Conservation (phyloP, 352 stramenopile species). For the Phytophthora idaei region DNA sequence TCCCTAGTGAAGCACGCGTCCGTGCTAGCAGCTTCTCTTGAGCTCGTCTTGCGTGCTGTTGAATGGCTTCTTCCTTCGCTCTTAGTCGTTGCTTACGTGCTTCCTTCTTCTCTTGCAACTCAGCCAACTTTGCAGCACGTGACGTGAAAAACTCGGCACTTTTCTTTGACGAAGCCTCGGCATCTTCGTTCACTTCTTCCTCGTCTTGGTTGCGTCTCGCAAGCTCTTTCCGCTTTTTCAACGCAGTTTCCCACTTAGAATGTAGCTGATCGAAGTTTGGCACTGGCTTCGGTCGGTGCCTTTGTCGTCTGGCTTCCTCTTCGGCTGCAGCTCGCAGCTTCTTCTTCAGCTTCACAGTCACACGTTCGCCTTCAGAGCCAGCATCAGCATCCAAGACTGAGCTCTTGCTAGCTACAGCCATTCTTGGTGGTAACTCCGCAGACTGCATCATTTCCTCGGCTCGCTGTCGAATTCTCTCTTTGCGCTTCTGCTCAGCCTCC, state of each 20-base stretch:
- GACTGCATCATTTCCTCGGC: conserved; percentile 50
- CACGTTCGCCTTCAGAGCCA: conserved; percentile 5
- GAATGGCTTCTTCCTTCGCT: conserved; percentile 45
- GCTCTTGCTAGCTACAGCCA: conserved; percentile 41
- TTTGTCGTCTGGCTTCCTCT: conserved; percentile 36
- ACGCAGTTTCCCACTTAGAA: conserved; percentile 50
- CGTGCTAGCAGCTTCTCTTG: conserved; percentile 48
- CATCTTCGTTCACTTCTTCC: conserved; percentile 11
- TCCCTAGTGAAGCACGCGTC: conserved; percentile 22
- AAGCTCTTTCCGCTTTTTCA: conserved; percentile 43
- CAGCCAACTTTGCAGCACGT: conserved; percentile 42
- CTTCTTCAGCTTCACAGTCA: conserved; percentile 61
- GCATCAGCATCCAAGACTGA: not conserved
- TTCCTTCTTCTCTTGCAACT: conserved; percentile 54
- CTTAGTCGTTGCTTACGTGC: conserved; percentile 47
- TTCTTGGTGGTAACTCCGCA: conserved; percentile 53
- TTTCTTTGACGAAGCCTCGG: conserved; percentile 8
- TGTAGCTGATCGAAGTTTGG: conserved; percentile 72
- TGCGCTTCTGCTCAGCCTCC: conserved; percentile 47
- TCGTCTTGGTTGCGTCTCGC: conserved; percentile 24
- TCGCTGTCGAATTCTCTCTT: conserved; percentile 58
- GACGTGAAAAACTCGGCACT: conserved; percentile 56
- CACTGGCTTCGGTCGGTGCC: conserved; percentile 51
- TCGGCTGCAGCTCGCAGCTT: conserved; percentile 50
- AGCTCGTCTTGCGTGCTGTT: conserved; percentile 25